Conservation (phyloP, 2,329 filamentous ascomycete species). For the Colletotrichum sp. region DNA sequence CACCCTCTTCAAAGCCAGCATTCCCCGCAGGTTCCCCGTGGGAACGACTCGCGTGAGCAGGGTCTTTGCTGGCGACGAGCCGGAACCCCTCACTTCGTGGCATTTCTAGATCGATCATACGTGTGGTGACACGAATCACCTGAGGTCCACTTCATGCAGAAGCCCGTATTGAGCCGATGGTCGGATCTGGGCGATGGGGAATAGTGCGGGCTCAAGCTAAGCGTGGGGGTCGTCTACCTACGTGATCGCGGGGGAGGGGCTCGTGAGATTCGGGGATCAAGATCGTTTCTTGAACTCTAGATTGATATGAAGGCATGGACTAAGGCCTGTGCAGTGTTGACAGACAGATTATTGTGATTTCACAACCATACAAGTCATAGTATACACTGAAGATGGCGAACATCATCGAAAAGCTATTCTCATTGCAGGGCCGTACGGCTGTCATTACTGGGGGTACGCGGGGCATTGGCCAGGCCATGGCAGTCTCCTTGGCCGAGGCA, state of each 20-base stretch:
- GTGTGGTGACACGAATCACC: neutral
- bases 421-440: slow-evolving; percentile 22
- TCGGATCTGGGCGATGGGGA: neutral
- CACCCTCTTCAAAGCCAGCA: neutral
- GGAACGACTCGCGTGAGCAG: neutral
- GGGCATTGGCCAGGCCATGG: slow-evolving; percentile 28
- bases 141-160: neutral
- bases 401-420: slow-evolving; percentile 24
- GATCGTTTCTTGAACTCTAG: neutral
- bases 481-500: slow-evolving; percentile 22
- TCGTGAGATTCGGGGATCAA: neutral
- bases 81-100: neutral
- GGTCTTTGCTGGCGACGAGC: neutral
- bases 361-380: neutral
- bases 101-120: neutral
- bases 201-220: neutral
- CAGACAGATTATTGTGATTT: neutral
- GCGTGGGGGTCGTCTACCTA: neutral
- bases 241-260: neutral
- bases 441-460: slow-evolving; percentile 27
- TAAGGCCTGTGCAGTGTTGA: neutral
- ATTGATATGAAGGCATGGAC: neutral
- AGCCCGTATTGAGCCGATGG: neutral
- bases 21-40: slow-evolving; percentile 3
- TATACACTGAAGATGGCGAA: neutral